Conservation (phyloP, 2,329 filamentous ascomycete species). For the Sporothrix pallida region DNA sequence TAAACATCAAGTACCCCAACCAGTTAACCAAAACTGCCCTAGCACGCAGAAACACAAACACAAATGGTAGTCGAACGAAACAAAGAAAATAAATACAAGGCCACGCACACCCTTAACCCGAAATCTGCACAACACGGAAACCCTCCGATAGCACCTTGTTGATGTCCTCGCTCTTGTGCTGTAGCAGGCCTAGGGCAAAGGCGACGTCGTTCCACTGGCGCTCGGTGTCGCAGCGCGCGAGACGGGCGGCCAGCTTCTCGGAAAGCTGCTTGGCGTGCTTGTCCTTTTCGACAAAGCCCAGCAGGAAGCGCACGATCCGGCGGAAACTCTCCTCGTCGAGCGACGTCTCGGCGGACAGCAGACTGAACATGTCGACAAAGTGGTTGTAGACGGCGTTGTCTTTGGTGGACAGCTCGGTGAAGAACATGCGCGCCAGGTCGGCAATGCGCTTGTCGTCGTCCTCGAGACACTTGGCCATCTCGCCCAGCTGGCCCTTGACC, state of each 20-base stretch:
- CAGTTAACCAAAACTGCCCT: neutral
- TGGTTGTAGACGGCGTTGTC: constrained; percentile 99
- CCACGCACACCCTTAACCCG: neutral
- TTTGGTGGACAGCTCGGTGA: constrained; percentile 94
- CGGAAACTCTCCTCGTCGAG: constrained; percentile 86
- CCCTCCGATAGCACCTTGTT: constrained; percentile 75
- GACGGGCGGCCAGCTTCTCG: constrained; percentile 86
- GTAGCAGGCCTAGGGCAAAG: constrained; percentile 84
- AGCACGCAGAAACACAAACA: neutral
- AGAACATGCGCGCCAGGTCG: constrained; percentile 96
- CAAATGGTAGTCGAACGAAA: neutral
- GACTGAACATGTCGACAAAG: constrained; percentile 98
- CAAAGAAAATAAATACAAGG: neutral
- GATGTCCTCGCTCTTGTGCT: constrained; percentile 93
- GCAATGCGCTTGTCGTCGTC: constrained; percentile 94
- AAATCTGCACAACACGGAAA: constrained; percentile 71
- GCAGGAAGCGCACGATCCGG: constrained; percentile 87
- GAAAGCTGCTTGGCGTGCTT: constrained; percentile 96
- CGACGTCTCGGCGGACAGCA: constrained; percentile 80
- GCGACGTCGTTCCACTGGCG: constrained; percentile 97
- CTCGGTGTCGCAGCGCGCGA: constrained; percentile 86
- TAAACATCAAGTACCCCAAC: neutral
- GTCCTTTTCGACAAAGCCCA: constrained; percentile 98
- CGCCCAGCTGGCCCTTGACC: constrained; percentile 96
- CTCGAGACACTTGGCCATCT: constrained; percentile 99